phyloP scores from a whole-genome alignment of 305 asterid species.

The Petunia hybrid region DNA sequence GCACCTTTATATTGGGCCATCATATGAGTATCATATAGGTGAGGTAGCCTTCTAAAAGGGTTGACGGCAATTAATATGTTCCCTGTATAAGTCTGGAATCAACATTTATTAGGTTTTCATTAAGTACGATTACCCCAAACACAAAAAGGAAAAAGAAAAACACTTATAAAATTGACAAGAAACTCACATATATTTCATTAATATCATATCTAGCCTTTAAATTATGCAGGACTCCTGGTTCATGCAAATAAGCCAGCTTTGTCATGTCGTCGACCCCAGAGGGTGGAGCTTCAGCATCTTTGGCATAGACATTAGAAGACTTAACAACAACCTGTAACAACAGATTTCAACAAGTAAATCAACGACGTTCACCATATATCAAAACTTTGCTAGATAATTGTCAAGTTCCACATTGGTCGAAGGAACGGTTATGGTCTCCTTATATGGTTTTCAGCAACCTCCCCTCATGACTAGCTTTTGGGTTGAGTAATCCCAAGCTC shows the following conservation, averaged over 20 bases:
- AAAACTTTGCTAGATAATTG: background rate
- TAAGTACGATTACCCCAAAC: conserved; percentile 20
- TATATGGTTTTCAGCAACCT: too few relatives aligned
- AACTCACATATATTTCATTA: conserved; percentile 86
- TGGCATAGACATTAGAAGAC: conserved; percentile 68
- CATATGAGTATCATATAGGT: conserved; percentile 89
- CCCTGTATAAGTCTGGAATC: conserved; percentile 79
- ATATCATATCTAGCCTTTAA: conserved; percentile 85
- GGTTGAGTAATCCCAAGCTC: too few relatives aligned
- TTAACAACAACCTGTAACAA: conserved; percentile 71
- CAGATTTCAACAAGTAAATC: conserved; percentile 21
- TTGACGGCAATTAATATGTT: conserved; percentile 87
- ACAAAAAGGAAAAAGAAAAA: conserved; percentile 5
- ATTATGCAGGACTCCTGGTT: conserved; percentile 82
- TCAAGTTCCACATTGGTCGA: background rate
- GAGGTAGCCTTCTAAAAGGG: conserved; percentile 90
- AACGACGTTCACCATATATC: background rate
- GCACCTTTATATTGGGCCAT: conserved; percentile 94
- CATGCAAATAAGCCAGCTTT: conserved; percentile 89
- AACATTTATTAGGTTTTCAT: conserved; percentile 37
- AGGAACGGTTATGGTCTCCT: too few relatives aligned
- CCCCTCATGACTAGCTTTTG: too few relatives aligned
- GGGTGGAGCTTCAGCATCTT: conserved; percentile 85
- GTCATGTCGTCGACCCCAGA: conserved; percentile 97
- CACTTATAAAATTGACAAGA: conserved; percentile 16